Evolutionary conservation across 1,284 basidiomycete species (phyloP), one percentile per base, ranked within the genome.

Genomic region (Cutaneotrichosporon sp.): DNA sequence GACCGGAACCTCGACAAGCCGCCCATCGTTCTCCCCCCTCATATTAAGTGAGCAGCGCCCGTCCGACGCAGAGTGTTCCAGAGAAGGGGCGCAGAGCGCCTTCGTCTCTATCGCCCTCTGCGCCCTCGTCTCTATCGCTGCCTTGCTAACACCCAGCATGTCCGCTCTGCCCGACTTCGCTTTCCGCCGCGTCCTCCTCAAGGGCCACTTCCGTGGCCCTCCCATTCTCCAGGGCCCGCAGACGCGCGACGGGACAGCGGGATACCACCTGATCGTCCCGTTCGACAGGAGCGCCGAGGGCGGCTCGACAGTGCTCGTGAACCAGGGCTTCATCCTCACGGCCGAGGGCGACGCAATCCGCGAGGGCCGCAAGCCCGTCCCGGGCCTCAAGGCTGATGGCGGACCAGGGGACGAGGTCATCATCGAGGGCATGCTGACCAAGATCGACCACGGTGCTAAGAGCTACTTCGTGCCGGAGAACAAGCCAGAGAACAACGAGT

Each of bases 211-310:
- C 84, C 83, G 87, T 61, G 82, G 86, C 66, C 78, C 80, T 4
- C 85, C 87, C 25, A 85, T 99, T 75, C 76, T 94, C 29, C 76
- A 97, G 17, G 86, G 86, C 10, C 96, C 94, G 11, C 82, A 89
- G 51, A 88, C 91, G 12, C 81, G 85, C 49, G 90, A 97, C 59
- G 89, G 90, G n/a, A 80, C 83, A 19, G 82, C 86, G 59, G 49
- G 65, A 57, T 50, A 76, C 82, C 33, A 62, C 46, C 51, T 59
- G 25, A 57, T 57, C 45, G 54, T 49, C 19, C 55, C 50, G 20
- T 54, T 52, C 20, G 54, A 53, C 52, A 61, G 49, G 25, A 55
- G 60, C 35, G 64, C 62, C 11, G 38, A 39, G 27, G 59, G 58
- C 22, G 56, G 52, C 17, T 52, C 50, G 1, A 78, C 79, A 6